Evolutionary conservation across 2,329 filamentous ascomycete genomes (phyloP).

Genomic region (Fusarium sacchari): DNA sequence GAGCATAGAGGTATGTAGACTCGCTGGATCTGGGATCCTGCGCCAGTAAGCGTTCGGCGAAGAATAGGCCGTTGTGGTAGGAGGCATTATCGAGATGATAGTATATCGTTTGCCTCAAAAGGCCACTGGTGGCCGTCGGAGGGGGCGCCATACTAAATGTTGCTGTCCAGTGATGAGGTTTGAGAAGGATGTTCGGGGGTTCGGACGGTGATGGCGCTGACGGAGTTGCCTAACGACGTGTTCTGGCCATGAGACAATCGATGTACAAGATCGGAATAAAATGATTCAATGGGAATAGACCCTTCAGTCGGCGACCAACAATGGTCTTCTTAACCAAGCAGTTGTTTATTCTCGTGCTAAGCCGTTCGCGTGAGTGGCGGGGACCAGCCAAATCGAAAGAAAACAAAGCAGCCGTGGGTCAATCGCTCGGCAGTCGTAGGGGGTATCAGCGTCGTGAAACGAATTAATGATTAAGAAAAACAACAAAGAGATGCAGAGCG

Average conservation of each 20-base stretch:
- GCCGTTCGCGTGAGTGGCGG: slow-evolving; percentile 41
- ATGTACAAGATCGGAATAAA: not conserved
- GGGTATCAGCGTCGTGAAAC: slow-evolving; percentile 23
- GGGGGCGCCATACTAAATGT: slow-evolving; percentile 62
- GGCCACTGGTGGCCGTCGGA: slow-evolving; percentile 59
- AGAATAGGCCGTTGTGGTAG: slow-evolving; percentile 90
- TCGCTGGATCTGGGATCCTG: slow-evolving; percentile 86
- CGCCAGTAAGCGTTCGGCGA: slow-evolving; percentile 85
- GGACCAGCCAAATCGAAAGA: slow-evolving; percentile 39
- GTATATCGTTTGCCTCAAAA: slow-evolving; percentile 69
- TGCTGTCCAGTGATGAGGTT: slow-evolving; percentile 33
- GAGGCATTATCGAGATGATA: slow-evolving; percentile 90
- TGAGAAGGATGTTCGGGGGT: slow-evolving; percentile 11
- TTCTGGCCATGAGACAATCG: slow-evolving; percentile 43
- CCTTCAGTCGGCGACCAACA: slow-evolving; percentile 10
- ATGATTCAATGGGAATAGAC: slow-evolving; percentile 7
- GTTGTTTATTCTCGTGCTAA: slow-evolving; percentile 32
- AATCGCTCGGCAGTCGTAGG: slow-evolving; percentile 31
- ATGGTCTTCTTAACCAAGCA: slow-evolving; percentile 10
- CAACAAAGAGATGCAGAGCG: slow-evolving; percentile 1
- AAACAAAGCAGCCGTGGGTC: slow-evolving; percentile 42
- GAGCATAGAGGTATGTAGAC: slow-evolving; percentile 81
- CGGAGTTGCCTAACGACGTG: slow-evolving; percentile 37
- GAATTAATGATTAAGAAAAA: slow-evolving; percentile 39
- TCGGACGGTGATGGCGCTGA: slow-evolving; percentile 27